These are phyloP conservation scores for Russula ochroleuca DNA, from an alignment of 768 basidiomycete genomes.

Conservation along the genomic window DNA sequence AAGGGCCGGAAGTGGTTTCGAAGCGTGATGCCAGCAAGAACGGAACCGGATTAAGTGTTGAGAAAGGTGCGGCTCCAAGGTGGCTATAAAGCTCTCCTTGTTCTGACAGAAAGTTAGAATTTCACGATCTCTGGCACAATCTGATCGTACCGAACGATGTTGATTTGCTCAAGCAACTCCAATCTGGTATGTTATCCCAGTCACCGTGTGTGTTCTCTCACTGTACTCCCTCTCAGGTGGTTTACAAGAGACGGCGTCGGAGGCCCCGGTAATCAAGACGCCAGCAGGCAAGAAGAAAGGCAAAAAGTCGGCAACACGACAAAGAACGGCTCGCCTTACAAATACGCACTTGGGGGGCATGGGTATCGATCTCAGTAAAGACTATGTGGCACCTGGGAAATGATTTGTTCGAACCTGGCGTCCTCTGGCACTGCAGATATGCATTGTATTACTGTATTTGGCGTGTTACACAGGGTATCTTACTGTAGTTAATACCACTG, in stretches of 20 bases:
- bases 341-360: constrained; percentile 84
- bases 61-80: constrained; percentile 57
- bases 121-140: constrained; percentile 81
- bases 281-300: constrained; percentile 68
- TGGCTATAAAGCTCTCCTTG: background rate
- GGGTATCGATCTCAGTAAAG: constrained; percentile 72
- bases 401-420: background rate
- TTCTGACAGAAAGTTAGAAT: constrained; percentile 52
- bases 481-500: too few relatives aligned
- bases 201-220: background rate
- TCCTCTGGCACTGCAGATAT: background rate
- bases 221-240: constrained; percentile 50
- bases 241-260: constrained; percentile 70
- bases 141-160: constrained; percentile 83
- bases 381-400: constrained; percentile 46
- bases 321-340: constrained; percentile 78
- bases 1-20: constrained; percentile 16
- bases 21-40: constrained; percentile 44
- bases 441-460: background rate
- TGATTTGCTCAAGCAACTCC: constrained; percentile 72
- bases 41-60: constrained; percentile 63
- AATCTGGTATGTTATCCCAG: constrained; percentile 48
- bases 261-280: constrained; percentile 51
- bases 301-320: constrained; percentile 65
- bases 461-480: background rate